Base-by-base conservation (phyloP, 164 flowering plant genomes). In the Taxillus chinensis region DNA sequence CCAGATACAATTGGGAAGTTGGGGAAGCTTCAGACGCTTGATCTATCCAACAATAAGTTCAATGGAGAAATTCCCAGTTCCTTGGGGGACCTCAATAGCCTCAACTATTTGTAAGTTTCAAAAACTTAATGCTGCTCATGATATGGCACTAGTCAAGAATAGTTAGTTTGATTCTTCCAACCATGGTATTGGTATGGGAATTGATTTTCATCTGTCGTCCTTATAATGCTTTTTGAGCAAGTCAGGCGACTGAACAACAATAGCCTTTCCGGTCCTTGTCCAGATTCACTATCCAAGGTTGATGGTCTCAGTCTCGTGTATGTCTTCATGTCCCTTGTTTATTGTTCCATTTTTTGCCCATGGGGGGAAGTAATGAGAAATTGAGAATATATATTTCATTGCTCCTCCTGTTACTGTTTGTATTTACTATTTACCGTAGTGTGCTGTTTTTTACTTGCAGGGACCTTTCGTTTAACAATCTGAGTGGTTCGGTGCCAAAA, bases 241-340 rank as follows among this genome's bases (percentile, higher is more conserved):
- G 68, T 66, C 88, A 93, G 99, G 77, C 84, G 86, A 49, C 79
- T 93, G 61, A 90, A 84, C 73, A 92, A 92, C 79, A 93, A 93
- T 70, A 90, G 95, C 76, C 92, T 93, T 64, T 73, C 83, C 37
- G 95, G 98, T 64, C 72, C 79, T 8, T 80, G 78, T 61, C 98
- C 97, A 0, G 83, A 81, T 16, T 76, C 97, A 63, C 71, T 93
- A 42, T 79, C 90, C 62, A 66, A 74, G 8, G 65, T 93, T 64
- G 70, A 75, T 57, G 87, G 92, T 63, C 91, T 90, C 60, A 84
- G 86, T 38, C 96, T 93, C 15, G 82, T 93, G 97, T 93, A 87
- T 57, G 95, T 45, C 61, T 64, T 48, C 61, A 5, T n/a, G 4
- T 5, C 42, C 12, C 4, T 58, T 54, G 9, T 10, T 60, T 56